phyloP scores from a whole-genome alignment of 2,329 filamentous ascomycete genomes.

The Talaromyces sp. region DNA sequence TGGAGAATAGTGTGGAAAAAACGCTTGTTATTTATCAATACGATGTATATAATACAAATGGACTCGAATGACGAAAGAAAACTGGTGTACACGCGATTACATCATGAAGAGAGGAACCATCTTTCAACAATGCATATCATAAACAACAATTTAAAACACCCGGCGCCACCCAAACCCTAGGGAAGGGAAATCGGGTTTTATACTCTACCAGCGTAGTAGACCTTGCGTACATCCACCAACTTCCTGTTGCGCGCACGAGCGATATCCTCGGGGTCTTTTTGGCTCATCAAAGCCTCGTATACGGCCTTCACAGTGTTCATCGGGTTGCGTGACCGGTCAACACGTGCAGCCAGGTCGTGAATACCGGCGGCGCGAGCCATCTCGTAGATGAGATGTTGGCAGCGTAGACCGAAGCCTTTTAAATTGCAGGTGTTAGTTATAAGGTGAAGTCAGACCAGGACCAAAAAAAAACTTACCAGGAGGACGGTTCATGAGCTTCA shows the following conservation, averaged over 20 bases:
- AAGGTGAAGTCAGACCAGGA: slow-evolving; percentile 4
- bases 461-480: slow-evolving; percentile 62
- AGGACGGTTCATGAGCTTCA: slow-evolving; percentile 74
- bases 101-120: background rate
- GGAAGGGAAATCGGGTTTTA: slow-evolving; percentile 26
- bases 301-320: slow-evolving; percentile 98
- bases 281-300: slow-evolving; percentile 73
- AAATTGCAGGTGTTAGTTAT: background rate
- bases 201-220: slow-evolving; percentile 84
- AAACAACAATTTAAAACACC: background rate
- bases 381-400: slow-evolving; percentile 87
- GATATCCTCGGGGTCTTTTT: slow-evolving; percentile 83
- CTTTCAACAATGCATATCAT: background rate
- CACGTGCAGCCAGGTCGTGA: slow-evolving; percentile 75
- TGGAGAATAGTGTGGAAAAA: background rate
- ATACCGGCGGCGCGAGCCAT: slow-evolving; percentile 86
- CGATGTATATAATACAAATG: background rate
- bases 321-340: slow-evolving; percentile 81
- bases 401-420: slow-evolving; percentile 86
- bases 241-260: slow-evolving; percentile 88
- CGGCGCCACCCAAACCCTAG: background rate
- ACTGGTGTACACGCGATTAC: background rate
- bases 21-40: background rate
- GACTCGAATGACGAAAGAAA: background rate
- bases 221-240: slow-evolving; percentile 90